These are phyloP conservation scores for Agaricus subrufescens DNA, from an alignment of 768 basidiomycete species.

Conservation along the genomic window DNA sequence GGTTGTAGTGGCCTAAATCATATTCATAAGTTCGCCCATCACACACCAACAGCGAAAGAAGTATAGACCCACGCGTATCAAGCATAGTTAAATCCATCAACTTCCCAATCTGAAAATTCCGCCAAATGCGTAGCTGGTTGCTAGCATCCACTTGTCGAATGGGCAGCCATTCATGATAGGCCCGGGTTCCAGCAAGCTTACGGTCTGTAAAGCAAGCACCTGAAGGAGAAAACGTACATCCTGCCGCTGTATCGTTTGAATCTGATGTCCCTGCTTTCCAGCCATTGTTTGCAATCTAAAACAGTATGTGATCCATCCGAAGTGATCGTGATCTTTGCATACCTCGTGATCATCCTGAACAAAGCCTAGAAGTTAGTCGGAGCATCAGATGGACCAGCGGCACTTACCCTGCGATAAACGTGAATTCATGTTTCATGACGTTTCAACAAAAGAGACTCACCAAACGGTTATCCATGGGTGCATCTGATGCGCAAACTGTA, in stretches of 20 bases:
- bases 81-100: conserved; percentile 59
- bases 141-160: conserved; percentile 51
- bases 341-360: conserved; percentile 49
- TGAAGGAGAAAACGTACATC: conserved; percentile 47
- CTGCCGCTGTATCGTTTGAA: conserved; percentile 46
- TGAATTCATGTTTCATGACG: not conserved
- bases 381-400: not conserved
- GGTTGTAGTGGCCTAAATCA: conserved; percentile 43
- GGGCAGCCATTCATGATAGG: conserved; percentile 62
- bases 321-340: not conserved
- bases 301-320: not conserved
- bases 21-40: not conserved
- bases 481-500: conserved; percentile 42
- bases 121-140: conserved; percentile 57
- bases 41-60: not conserved
- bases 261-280: conserved; percentile 56
- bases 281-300: conserved; percentile 48
- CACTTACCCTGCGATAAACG: not conserved
- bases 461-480: conserved; percentile 57
- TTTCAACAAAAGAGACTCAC: conserved; percentile 19
- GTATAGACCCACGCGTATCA: conserved; percentile 42
- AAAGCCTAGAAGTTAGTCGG: not conserved
- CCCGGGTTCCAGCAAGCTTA: conserved; percentile 53
- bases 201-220: conserved; percentile 56
- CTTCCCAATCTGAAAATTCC: conserved; percentile 60